Base-by-base conservation (phyloP, 768 basidiomycete genomes). In the Strobilomyces echinocephalus region DNA sequence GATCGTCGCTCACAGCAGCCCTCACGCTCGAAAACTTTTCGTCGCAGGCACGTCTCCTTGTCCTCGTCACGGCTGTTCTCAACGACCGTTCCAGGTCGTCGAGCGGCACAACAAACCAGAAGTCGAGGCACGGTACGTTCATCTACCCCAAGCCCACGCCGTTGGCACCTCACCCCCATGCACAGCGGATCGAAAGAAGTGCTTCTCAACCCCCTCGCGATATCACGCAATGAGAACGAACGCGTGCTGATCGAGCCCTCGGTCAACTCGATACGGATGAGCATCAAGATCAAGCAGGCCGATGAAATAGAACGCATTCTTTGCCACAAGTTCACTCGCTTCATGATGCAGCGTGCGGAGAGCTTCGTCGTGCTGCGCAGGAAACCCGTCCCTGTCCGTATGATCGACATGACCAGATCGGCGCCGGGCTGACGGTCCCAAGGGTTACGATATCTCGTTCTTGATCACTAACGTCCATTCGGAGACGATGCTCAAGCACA, bases 381-480 rank as follows among this genome's bases (percentile, higher is more conserved):
- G 73, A 97, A 95, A 70, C 93, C 97, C 36, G 87, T 98, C 38
- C 78, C 82, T 56, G 94, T 91, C 60, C 63, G 83, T 75, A 24
- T 5, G 50, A 51, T 58, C 50, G 49, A 60, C 43, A 26, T 39
- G 34, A 24, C 50, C 14, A 54, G 55, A 64, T 55, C 57, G 52
- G 34, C n/a, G 28, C 41, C 20, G 7, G 12, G 28, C 54, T 63
- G 36, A 59, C 39, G 6, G n/a, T 52, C 38, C 24, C 44, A 39
- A 99, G 93, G 97, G 97, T 52, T 98, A 97, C 62, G 97, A 98
- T 60, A 98, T 99, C 57, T 95, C 93, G 3, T 98, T 99, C 79
- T 77, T 98, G 57, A 95, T 99, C 68, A 97, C 95, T 53, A 97
- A 98, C 72, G 85, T 87, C 48, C 94, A 99, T 69, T 81, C 94